Evolutionary conservation across 1,284 basidiomycete genomes (phyloP).

Genomic region (Ganoderma boninense): DNA sequence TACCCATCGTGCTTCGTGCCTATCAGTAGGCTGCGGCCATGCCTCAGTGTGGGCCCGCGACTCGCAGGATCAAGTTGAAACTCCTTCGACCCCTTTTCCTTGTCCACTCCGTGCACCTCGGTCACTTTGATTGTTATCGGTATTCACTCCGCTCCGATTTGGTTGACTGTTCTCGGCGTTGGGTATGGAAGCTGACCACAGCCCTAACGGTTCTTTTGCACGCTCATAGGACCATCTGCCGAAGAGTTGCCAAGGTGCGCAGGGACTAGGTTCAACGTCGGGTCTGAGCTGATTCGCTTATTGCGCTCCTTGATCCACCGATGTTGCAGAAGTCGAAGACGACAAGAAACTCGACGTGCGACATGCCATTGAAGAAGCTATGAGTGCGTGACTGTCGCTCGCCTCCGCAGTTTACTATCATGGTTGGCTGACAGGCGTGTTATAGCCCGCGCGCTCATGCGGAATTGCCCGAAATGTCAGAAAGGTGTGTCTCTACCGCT

Average conservation of each 20-base stretch:
- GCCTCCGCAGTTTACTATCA: conserved; percentile 1
- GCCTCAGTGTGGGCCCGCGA: not conserved
- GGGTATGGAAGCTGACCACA: conserved; percentile 8
- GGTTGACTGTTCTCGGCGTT: not conserved
- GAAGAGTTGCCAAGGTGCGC: conserved; percentile 80
- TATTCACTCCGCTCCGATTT: not conserved
- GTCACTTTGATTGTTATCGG: not conserved
- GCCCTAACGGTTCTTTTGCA: conserved; percentile 14
- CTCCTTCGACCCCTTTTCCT: not conserved
- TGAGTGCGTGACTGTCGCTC: conserved; percentile 62
- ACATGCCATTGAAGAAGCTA: conserved; percentile 87
- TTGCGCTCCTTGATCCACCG: conserved; percentile 3
- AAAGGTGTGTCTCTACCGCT: conserved; percentile 56
- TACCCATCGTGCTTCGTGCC: conserved; percentile 1
- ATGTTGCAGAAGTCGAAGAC: conserved; percentile 65
- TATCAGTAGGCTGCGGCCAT: not conserved
- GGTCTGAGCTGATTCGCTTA: not conserved
- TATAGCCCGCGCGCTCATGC: conserved; percentile 79
- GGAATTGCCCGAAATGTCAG: conserved; percentile 84
- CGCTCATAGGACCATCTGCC: conserved; percentile 79
- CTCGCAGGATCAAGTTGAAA: not conserved
- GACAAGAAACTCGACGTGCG: conserved; percentile 77
- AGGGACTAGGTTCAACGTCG: not conserved
- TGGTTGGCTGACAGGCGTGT: conserved; percentile 2
- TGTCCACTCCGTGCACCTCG: not conserved